Percentiles rank a stretch among this genome's conserved stretches.
Conservation (phyloP, 2,329 filamentous ascomycete genomes). For the Pseudogymnoascus sp. region DNA sequence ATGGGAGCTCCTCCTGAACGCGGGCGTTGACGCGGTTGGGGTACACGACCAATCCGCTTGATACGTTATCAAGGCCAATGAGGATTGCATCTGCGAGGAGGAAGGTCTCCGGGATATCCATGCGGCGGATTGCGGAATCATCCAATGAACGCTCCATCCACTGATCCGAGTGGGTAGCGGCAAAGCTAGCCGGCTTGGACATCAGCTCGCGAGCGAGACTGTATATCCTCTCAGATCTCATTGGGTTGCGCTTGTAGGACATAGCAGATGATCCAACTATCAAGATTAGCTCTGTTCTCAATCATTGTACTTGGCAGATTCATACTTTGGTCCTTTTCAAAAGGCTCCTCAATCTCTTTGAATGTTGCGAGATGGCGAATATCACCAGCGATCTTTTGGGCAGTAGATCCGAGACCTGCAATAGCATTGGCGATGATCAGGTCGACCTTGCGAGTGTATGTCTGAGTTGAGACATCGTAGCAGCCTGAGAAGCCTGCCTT, state of each 20-base stretch:
- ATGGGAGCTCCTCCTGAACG: constrained; percentile 71
- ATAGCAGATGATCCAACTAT: constrained; percentile 53
- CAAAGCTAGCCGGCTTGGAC: constrained; percentile 21
- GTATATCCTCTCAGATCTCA: constrained; percentile 41
- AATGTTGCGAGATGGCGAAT: constrained; percentile 64
- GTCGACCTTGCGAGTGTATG: constrained; percentile 73
- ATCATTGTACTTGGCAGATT: not conserved
- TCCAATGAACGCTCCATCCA: constrained; percentile 53
- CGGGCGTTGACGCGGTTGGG: constrained; percentile 60
- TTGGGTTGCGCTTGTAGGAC: constrained; percentile 41
- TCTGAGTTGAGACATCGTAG: constrained; percentile 50
- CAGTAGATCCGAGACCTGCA: constrained; percentile 68
- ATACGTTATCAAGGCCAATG: constrained; percentile 60
- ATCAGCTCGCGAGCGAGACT: constrained; percentile 39
- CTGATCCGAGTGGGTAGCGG: constrained; percentile 61
- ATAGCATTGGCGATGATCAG: constrained; percentile 73
- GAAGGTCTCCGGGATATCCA: constrained; percentile 59
- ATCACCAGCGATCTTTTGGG: constrained; percentile 64
- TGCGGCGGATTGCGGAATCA: constrained; percentile 47
- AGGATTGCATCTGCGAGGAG: constrained; percentile 61
- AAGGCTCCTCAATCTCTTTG: constrained; percentile 83
- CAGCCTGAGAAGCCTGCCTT: constrained; percentile 45
- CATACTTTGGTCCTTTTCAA: constrained; percentile 62
- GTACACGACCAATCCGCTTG: constrained; percentile 67
- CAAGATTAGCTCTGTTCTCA: not conserved